Evolutionary conservation across 1,284 basidiomycete genomes (phyloP).

Genomic region (Sanghuangporus sanghuang): DNA sequence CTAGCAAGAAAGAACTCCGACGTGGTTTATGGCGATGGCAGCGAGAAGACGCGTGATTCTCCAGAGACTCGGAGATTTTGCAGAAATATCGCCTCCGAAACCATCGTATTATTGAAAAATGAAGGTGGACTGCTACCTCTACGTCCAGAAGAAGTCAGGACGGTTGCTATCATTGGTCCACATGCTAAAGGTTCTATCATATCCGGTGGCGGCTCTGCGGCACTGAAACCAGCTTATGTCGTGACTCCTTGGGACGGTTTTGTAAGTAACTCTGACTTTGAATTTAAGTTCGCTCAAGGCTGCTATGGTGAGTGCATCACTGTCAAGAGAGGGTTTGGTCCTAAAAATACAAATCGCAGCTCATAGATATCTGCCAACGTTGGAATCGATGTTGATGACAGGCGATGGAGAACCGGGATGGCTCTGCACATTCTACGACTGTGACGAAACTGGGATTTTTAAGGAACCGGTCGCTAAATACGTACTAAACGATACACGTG

Average conservation of each 20-base stretch:
- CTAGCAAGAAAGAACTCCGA: conserved; percentile 53
- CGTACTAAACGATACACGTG: conserved; percentile 52
- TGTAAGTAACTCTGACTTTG: conserved; percentile 37
- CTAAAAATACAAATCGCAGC: conserved; percentile 31
- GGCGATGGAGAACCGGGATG: conserved; percentile 50
- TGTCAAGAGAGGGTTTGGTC: not conserved
- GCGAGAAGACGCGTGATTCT: conserved; percentile 54
- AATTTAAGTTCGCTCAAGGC: conserved; percentile 49
- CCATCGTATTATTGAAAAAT: conserved; percentile 71
- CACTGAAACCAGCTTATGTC: conserved; percentile 41
- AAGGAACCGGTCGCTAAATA: conserved; percentile 39
- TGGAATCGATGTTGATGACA: conserved; percentile 50
- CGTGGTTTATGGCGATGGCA: conserved; percentile 60
- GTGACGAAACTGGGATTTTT: conserved; percentile 42
- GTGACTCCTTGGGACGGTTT: conserved; percentile 56
- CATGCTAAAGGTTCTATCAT: conserved; percentile 42
- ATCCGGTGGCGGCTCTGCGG: conserved; percentile 46
- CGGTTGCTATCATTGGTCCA: conserved; percentile 41
- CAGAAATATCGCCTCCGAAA: conserved; percentile 53
- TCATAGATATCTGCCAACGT: conserved; percentile 56
- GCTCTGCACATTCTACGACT: conserved; percentile 56
- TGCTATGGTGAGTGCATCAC: conserved; percentile 45
- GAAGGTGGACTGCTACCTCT: conserved; percentile 42
- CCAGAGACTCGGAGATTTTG: conserved; percentile 50
- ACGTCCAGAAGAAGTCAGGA: conserved; percentile 26